Evolutionary conservation across 768 basidiomycete species (phyloP).

Genomic region (Favolaschia claudopus): DNA sequence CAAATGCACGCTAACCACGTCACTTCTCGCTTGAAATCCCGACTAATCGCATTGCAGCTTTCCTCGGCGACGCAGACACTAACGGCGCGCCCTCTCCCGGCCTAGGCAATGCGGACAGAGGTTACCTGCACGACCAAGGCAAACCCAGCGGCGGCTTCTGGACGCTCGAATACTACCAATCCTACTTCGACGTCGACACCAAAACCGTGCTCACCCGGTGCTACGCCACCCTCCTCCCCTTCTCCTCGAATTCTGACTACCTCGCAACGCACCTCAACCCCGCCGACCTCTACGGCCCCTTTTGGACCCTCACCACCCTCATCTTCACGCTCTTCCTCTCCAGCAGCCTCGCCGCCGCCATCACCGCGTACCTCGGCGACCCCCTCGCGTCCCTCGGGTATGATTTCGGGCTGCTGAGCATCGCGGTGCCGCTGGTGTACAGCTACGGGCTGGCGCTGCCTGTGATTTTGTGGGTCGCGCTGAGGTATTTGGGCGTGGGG

Average conservation of each 20-base stretch:
- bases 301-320: conserved; percentile 97
- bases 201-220: conserved; percentile 78
- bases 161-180: conserved; percentile 86
- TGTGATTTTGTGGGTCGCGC: conserved; percentile 80
- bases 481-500: conserved; percentile 87
- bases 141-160: conserved; percentile 66
- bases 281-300: conserved; percentile 88
- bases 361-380: conserved; percentile 84
- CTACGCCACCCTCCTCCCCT: conserved; percentile 81
- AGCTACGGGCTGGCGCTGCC: conserved; percentile 87
- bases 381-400: conserved; percentile 69
- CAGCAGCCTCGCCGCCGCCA: conserved; percentile 89
- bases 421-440: conserved; percentile 87
- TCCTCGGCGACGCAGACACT: conserved; percentile 55
- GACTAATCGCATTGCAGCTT: conserved; percentile 49
- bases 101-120: conserved; percentile 60
- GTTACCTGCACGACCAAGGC: conserved; percentile 68
- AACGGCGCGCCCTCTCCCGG: conserved; percentile 44
- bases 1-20: conserved; percentile 58
- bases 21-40: neutral
- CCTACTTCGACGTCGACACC: conserved; percentile 90
- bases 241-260: conserved; percentile 58
- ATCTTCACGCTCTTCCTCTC: conserved; percentile 93
- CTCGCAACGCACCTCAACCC: conserved; percentile 70
- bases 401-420: conserved; percentile 85